Evolutionary conservation across 345 rosid genomes (phyloP).

Genomic region (Corymbia maculata): DNA sequence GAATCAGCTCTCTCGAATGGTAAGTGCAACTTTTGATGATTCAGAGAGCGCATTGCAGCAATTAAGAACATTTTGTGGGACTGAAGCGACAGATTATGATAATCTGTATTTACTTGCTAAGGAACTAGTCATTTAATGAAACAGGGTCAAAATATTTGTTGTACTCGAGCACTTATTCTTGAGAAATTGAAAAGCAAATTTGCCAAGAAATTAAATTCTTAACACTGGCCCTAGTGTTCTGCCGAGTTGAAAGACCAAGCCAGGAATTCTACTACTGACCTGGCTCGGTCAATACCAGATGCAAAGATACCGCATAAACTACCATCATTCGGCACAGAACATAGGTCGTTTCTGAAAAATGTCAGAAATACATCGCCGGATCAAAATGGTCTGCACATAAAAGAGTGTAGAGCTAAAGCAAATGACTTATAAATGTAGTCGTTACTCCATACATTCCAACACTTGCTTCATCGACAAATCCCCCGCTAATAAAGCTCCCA

Average conservation of each 20-base stretch:
- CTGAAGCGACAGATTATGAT: background rate
- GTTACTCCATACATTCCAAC: background rate
- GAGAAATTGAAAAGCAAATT: background rate
- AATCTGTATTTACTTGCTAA: background rate
- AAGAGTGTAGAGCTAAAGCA: background rate
- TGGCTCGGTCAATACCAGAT: background rate
- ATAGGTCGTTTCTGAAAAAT: background rate
- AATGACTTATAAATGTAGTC: background rate
- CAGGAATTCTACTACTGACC: background rate
- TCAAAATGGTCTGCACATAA: background rate
- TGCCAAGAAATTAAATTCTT: background rate
- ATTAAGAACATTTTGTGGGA: background rate
- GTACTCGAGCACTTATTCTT: background rate
- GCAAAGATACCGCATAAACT: background rate
- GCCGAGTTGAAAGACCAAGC: background rate
- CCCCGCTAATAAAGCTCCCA: background rate
- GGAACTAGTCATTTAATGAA: background rate
- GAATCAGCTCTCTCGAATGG: background rate
- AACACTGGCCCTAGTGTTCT: background rate
- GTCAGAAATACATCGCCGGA: background rate
- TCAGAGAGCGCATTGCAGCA: background rate
- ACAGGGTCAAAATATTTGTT: background rate
- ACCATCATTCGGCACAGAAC: background rate
- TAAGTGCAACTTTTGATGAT: background rate
- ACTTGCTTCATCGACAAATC: background rate